phyloP scores from a whole-genome alignment of 495 filamentous ascomycete genomes.

The Bacidia gigantensis region DNA sequence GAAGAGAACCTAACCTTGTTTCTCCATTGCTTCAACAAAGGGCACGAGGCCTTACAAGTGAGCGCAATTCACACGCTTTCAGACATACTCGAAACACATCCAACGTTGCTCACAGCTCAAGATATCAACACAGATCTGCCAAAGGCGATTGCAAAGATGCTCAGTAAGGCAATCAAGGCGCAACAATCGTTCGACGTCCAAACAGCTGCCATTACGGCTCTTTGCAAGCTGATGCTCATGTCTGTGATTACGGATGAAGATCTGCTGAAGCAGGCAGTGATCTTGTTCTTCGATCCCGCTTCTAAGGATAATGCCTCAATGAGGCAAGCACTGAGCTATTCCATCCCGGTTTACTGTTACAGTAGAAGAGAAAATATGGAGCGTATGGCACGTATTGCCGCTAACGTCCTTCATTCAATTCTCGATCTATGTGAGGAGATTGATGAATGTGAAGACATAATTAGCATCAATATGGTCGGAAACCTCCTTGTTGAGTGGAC shows the following conservation, averaged over 20 bases:
- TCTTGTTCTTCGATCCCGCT: slow-evolving; percentile 83
- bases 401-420: slow-evolving; percentile 53
- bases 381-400: slow-evolving; percentile 57
- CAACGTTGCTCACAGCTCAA: slow-evolving; percentile 49
- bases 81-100: slow-evolving; percentile 82
- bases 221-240: slow-evolving; percentile 76
- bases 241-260: slow-evolving; percentile 44
- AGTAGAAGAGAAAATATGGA: slow-evolving; percentile 64
- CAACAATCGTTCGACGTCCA: slow-evolving; percentile 59
- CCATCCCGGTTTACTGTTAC: slow-evolving; percentile 91
- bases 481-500: slow-evolving; percentile 91
- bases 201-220: slow-evolving; percentile 64
- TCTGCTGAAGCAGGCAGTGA: slow-evolving; percentile 66
- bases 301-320: slow-evolving; percentile 74
- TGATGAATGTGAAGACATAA: slow-evolving; percentile 70
- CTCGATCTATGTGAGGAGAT: slow-evolving; percentile 39
- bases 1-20: slow-evolving; percentile 89
- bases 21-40: slow-evolving; percentile 89
- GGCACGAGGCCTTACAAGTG: slow-evolving; percentile 75
- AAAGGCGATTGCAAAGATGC: slow-evolving; percentile 60
- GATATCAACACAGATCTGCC: slow-evolving; percentile 31
- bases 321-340: slow-evolving; percentile 82
- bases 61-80: slow-evolving; percentile 86
- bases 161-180: slow-evolving; percentile 59
- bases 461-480: slow-evolving; percentile 56